A percentile compares a stretch with the other conserved stretches of the same genome.
Conservation (phyloP, 2,329 filamentous ascomycete genomes). For the Emmonsiellopsis sp. region DNA sequence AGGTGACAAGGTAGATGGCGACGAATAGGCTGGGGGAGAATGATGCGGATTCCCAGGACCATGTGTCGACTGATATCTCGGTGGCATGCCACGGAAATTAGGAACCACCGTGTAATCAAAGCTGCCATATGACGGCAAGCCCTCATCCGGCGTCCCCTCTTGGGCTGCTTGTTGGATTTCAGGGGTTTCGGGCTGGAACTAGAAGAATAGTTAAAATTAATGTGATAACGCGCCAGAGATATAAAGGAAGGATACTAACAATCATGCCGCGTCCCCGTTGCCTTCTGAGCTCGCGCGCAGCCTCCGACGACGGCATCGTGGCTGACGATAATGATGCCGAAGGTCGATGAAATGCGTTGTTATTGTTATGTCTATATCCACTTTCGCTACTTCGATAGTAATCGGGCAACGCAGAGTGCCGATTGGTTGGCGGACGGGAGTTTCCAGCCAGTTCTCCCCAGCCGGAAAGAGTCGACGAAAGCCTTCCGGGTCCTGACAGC, state of each 20-base stretch:
- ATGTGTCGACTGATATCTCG: conserved; percentile 8
- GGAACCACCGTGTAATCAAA: conserved; percentile 10
- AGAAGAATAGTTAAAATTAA: background rate
- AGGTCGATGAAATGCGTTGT: conserved; percentile 14
- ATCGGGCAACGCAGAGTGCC: background rate
- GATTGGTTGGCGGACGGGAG: background rate
- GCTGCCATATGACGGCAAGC: conserved; percentile 8
- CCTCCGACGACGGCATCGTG: conserved; percentile 3
- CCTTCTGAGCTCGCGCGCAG: conserved; percentile 11
- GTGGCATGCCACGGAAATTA: conserved; percentile 5
- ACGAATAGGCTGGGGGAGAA: conserved; percentile 12
- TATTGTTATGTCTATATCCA: background rate
- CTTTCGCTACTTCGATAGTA: background rate
- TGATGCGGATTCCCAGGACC: conserved; percentile 5
- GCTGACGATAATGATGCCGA: conserved; percentile 5
- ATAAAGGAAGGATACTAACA: conserved; percentile 7
- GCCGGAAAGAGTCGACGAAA: background rate
- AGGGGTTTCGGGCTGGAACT: conserved; percentile 8
- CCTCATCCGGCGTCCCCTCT: conserved; percentile 3
- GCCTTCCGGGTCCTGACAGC: background rate
- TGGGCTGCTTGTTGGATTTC: conserved; percentile 3
- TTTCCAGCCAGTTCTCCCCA: background rate
- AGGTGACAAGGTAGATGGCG: conserved; percentile 4
- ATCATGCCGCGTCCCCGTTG: conserved; percentile 9
- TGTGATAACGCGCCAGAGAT: background rate